These are phyloP conservation scores for Holtermanniella nyarrowii DNA, from an alignment of 768 basidiomycete genomes.

Conservation along the genomic window DNA sequence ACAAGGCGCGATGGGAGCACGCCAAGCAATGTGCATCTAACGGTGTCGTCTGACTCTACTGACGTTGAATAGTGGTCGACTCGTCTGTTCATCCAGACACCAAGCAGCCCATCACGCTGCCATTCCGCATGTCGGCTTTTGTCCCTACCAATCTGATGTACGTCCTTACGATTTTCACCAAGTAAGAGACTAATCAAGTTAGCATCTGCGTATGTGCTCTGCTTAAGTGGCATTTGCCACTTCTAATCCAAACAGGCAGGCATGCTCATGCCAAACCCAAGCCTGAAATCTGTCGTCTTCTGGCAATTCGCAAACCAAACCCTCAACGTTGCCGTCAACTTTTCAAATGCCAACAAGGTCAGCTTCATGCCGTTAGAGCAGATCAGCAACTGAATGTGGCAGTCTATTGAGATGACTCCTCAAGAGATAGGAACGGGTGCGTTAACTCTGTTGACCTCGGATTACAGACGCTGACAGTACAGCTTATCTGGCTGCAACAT, in stretches of 20 bases:
- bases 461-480: neutral
- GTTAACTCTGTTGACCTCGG: neutral
- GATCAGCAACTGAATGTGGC: conserved; percentile 14
- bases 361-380: neutral
- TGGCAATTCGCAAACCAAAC: conserved; percentile 43
- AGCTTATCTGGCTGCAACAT: conserved; percentile 42
- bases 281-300: conserved; percentile 32
- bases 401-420: conserved; percentile 41
- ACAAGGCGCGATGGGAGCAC: conserved; percentile 24
- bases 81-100: conserved; percentile 42
- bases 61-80: conserved; percentile 31
- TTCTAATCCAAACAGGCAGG: conserved; percentile 33
- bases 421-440: conserved; percentile 39
- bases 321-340: conserved; percentile 39
- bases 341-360: neutral
- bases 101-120: conserved; percentile 41
- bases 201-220: conserved; percentile 15
- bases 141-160: conserved; percentile 44
- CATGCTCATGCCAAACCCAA: conserved; percentile 44
- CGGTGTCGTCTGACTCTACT: neutral
- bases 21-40: conserved; percentile 29
- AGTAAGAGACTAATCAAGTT: neutral
- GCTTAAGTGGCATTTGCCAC: conserved; percentile 8
- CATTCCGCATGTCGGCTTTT: conserved; percentile 44
- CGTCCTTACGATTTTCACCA: conserved; percentile 1